These are phyloP conservation scores for Blepharisma undulans DNA, from an alignment of 169 alveolate species.

Conservation along the genomic window DNA sequence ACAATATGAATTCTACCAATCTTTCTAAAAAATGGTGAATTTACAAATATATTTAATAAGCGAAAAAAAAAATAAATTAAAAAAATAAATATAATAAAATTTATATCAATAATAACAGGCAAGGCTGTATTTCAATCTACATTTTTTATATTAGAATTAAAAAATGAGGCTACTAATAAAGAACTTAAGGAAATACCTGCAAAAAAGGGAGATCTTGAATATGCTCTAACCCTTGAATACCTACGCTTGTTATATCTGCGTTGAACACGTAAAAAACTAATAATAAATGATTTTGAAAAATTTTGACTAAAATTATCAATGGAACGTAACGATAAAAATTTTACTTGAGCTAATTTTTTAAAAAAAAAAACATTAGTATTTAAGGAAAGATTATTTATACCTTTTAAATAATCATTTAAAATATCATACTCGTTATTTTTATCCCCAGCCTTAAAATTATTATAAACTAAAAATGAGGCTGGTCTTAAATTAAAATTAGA, in stretches of 20 bases:
- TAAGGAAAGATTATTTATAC: too few species aligned
- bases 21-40: not conserved
- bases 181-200: slow-evolving; percentile 2
- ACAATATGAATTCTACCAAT: not conserved
- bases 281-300: not conserved
- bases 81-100: not conserved
- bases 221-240: not conserved
- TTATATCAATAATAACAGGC: not conserved
- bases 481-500: not conserved
- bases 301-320: not conserved
- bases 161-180: not conserved
- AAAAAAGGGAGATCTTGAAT: slow-evolving; percentile 9
- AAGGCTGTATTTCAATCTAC: not conserved
- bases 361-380: too few species aligned
- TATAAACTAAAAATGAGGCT: not conserved
- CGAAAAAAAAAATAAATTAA: not conserved
- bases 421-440: not conserved
- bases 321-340: not conserved
- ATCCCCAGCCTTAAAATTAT: not conserved
- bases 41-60: not conserved
- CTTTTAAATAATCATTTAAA: too few species aligned
- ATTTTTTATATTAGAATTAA: not conserved
- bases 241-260: slow-evolving; percentile 21
- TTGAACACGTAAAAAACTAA: not conserved
- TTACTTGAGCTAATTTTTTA: too few species aligned